These are phyloP conservation scores for Ceratopteris richardii DNA, from an alignment of 75 land plant species.

Conservation along the genomic window DNA sequence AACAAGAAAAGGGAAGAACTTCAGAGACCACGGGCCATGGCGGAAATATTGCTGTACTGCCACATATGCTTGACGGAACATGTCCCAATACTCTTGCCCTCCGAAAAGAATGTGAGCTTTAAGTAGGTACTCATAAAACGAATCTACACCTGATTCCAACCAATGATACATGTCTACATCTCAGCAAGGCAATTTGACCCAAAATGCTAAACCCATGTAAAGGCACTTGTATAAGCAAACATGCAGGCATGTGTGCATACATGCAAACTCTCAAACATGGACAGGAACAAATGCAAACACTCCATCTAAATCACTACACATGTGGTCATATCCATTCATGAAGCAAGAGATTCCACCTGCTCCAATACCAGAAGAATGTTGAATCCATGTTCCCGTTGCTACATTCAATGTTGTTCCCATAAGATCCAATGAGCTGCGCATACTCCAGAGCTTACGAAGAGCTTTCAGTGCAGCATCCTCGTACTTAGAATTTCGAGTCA, in stretches of 20 bases:
- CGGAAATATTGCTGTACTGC: conserved; percentile 78
- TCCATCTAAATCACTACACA: too few relatives aligned
- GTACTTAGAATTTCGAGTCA: conserved; percentile 69
- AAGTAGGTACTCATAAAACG: conserved; percentile 75
- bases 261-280: too few relatives aligned
- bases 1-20: neutral
- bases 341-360: conserved; percentile 45
- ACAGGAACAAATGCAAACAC: too few relatives aligned
- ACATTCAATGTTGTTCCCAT: conserved; percentile 82
- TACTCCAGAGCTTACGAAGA: conserved; percentile 78
- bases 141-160: conserved; percentile 65
- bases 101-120: conserved; percentile 84
- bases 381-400: conserved; percentile 73
- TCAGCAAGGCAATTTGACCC: too few relatives aligned
- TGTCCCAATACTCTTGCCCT: conserved; percentile 70
- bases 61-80: conserved; percentile 77
- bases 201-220: too few relatives aligned
- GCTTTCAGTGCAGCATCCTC: conserved; percentile 74
- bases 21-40: conserved; percentile 67
- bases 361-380: conserved; percentile 82
- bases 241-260: too few relatives aligned
- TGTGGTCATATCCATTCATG: too few relatives aligned
- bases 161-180: neutral
- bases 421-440: conserved; percentile 71
- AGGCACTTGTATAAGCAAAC: too few relatives aligned